Percentiles rank a stretch among this genome's conserved stretches.
Conservation (phyloP, 1,139 yeast species). For the Hemisphaericaspora subhashii region DNA sequence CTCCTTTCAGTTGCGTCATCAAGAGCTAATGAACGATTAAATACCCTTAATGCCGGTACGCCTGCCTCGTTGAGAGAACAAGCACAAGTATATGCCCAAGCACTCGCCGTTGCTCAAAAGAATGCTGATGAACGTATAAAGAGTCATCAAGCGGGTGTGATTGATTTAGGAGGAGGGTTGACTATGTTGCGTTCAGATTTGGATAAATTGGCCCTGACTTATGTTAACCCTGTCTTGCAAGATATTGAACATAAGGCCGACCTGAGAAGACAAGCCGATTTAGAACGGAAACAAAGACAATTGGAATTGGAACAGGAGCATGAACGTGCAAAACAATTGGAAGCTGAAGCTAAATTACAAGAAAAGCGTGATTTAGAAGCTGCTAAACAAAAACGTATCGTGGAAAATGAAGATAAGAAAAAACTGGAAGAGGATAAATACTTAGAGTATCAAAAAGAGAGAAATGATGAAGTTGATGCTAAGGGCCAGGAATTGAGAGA, state of each 20-base stretch:
- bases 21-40: slow-evolving; percentile 55
- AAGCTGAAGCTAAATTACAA: slow-evolving; percentile 50
- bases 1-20: slow-evolving; percentile 63
- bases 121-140: slow-evolving; percentile 57
- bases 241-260: slow-evolving; percentile 74
- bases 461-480: slow-evolving; percentile 39
- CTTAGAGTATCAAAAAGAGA: slow-evolving; percentile 29
- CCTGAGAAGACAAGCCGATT: slow-evolving; percentile 68
- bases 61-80: slow-evolving; percentile 39
- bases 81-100: slow-evolving; percentile 46
- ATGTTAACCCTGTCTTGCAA: slow-evolving; percentile 81
- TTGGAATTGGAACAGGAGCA: slow-evolving; percentile 35
- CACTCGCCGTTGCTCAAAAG: slow-evolving; percentile 67
- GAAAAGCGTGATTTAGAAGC: slow-evolving; percentile 39
- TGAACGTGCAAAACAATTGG: slow-evolving; percentile 49
- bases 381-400: slow-evolving; percentile 39
- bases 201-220: slow-evolving; percentile 74
- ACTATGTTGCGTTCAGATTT: slow-evolving; percentile 75
- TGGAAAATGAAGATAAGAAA: slow-evolving; percentile 41
- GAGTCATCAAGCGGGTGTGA: slow-evolving; percentile 49
- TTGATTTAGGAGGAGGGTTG: slow-evolving; percentile 88
- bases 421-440: slow-evolving; percentile 40
- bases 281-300: slow-evolving; percentile 29
- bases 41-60: slow-evolving; percentile 34
- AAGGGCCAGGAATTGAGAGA: slow-evolving; percentile 37